Percentiles rank a stretch among this genome's conserved stretches.
Evolutionary conservation across 1,139 yeast species (phyloP).

Genomic region (Blastobotrys indianensis): DNA sequence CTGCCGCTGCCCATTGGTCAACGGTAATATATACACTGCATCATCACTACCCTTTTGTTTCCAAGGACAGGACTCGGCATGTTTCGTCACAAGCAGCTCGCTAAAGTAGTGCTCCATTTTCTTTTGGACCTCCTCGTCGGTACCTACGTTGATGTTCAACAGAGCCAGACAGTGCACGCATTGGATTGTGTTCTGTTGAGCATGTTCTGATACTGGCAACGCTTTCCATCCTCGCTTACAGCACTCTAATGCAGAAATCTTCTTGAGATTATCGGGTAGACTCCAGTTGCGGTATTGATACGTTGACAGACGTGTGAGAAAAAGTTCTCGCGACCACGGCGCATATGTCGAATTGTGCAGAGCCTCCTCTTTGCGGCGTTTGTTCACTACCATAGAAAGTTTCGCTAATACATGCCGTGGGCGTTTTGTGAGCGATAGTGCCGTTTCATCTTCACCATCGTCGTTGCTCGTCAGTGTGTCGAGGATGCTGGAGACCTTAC

Average conservation of each 20-base stretch:
- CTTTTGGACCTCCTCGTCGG: conserved; percentile 12
- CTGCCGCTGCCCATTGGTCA: conserved; percentile 10
- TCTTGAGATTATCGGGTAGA: conserved; percentile 14
- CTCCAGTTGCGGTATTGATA: conserved; percentile 19
- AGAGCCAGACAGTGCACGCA: conserved; percentile 18
- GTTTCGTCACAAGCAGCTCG: conserved; percentile 14
- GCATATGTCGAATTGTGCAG: conserved; percentile 13
- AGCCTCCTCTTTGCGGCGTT: background rate
- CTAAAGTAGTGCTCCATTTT: conserved; percentile 11
- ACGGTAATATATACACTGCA: conserved; percentile 13
- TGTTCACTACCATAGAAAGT: background rate
- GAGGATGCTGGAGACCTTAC: conserved; percentile 10
- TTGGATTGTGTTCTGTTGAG: conserved; percentile 16
- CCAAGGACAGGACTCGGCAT: conserved; percentile 19
- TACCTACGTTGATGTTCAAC: conserved; percentile 17
- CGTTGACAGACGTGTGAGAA: conserved; percentile 18
- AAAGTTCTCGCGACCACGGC: conserved; percentile 22
- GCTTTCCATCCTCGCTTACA: conserved; percentile 20
- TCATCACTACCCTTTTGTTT: conserved; percentile 14
- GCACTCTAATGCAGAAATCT: conserved; percentile 18
- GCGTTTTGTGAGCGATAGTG: background rate
- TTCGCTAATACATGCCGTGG: background rate
- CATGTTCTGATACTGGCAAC: conserved; percentile 5
- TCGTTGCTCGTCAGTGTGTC: conserved; percentile 2
- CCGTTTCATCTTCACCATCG: background rate